These are phyloP conservation scores for Botrytis cinerea DNA, from an alignment of 2,329 filamentous ascomycete genomes.

Conservation along the genomic window DNA sequence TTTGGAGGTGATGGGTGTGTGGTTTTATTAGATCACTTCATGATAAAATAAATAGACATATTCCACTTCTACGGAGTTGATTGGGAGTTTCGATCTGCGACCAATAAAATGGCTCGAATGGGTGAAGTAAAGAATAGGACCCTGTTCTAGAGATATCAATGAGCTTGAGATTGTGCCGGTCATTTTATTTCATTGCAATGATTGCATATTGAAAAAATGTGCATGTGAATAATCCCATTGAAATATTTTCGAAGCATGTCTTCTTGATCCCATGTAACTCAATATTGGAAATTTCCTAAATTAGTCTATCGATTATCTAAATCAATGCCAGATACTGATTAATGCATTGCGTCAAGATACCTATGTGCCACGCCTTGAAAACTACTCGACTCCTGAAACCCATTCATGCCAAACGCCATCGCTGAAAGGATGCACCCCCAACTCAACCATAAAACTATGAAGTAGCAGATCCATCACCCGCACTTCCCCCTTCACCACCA, in stretches of 20 bases:
- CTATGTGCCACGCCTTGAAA: background rate
- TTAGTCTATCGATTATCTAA: background rate
- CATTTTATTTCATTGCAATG: too few relatives aligned
- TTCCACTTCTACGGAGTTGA: too few relatives aligned
- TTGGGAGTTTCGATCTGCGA: rapidly evolving
- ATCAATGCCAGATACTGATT: background rate
- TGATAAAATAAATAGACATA: background rate
- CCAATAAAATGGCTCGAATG: background rate
- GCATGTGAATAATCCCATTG: rapidly evolving
- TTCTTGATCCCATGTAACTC: background rate
- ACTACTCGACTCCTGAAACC: background rate
- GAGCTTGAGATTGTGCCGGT: too few relatives aligned
- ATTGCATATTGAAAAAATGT: background rate
- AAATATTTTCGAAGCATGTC: background rate
- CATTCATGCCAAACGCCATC: background rate
- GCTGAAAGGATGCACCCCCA: background rate
- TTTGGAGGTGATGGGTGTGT: background rate
- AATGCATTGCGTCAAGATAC: too few relatives aligned
- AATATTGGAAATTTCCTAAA: background rate
- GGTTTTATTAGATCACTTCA: background rate
- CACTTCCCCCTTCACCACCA: background rate
- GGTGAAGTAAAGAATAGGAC: background rate
- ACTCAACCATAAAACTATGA: background rate
- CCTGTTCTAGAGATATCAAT: background rate
- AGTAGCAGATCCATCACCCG: conserved; percentile 8